Base-by-base conservation (phyloP, 768 basidiomycete genomes). In the Gloeopeniophorella convolvens region DNA sequence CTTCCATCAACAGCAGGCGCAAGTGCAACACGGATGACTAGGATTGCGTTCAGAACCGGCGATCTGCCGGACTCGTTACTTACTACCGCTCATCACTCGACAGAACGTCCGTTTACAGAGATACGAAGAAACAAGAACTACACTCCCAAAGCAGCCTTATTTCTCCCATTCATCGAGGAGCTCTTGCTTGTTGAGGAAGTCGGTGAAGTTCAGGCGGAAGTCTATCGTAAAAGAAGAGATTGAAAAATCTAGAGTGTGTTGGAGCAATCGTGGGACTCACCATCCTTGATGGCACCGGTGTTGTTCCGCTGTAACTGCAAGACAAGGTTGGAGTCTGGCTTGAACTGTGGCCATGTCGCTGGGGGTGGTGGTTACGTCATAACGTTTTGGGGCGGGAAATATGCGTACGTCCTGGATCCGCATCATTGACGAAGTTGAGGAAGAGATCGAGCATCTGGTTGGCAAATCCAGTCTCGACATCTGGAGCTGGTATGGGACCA, bases 401-500 rank as follows among this genome's bases (percentile, higher is more conserved):
- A 7, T 16, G 64, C 73, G 21, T 51, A 80, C 80, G 39, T 31
- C 80, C 79, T 3, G 79, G 81, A 50, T 73, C 68, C 43, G 81
- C 66, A 54, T 81, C 76, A 55, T 72, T 66, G 16, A 80, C 66
- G 55, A 82, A 82, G 43, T 71, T 74, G 65, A 82, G 69, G 56
- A 76, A 82, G 45, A 77, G 78, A 54, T 75, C 75, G 2, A 71
- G 66, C 65, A 75, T 67, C 46, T 68, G 67, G 27, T 71, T 70
- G 1, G 80, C 68, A 32, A 82, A 77, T 0, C 64, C 68, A 8
- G 47, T 61, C 55, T 80, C 75, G 5, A 71, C 59, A 18, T 10
- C 40, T 1, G 68, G 10, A n/a, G 66, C 65, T 3, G 74, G 72
- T 2, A 75, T 63, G 0, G 72, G 72, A 0, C 78, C 78, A 52